phyloP scores from a whole-genome alignment of 169 alveolate species.

The Eimeria brunetti region DNA sequence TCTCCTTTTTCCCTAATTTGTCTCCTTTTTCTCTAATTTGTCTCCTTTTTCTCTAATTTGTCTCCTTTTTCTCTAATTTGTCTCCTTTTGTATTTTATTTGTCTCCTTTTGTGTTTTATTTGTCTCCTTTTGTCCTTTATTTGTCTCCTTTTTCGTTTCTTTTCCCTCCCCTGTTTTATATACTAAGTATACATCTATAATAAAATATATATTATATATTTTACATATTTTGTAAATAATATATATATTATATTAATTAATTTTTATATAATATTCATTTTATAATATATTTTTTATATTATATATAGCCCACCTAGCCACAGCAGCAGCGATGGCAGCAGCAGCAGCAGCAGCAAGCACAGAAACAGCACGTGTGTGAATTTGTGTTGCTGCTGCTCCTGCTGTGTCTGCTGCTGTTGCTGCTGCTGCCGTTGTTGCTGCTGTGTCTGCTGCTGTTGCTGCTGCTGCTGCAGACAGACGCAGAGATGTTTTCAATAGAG shows the following conservation, averaged over 20 bases:
- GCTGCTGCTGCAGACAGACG: conserved; percentile 59
- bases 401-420: neutral
- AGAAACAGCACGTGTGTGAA: neutral
- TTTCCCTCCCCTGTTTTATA: no score
- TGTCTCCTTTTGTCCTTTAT: neutral
- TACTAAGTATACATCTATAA: no score
- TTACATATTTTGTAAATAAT: neutral
- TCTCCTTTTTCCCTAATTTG: no score
- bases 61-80: no score
- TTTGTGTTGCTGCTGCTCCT: neutral
- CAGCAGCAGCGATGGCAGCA: neutral
- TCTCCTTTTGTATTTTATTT: no score
- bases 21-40: no score
- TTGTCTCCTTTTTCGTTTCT: no score
- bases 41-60: no score
- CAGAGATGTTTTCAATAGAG: conserved; percentile 65
- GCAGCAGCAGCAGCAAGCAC: neutral
- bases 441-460: neutral
- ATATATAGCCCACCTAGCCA: neutral
- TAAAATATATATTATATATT: no score
- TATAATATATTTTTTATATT: no score
- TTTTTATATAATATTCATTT: no score
- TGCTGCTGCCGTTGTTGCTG: neutral
- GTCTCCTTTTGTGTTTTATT: neutral
- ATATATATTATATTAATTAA: no score